Percentiles rank a stretch among this genome's conserved stretches.
Conservation (phyloP, 1,284 basidiomycete genomes). For the Agaricales sp. region DNA sequence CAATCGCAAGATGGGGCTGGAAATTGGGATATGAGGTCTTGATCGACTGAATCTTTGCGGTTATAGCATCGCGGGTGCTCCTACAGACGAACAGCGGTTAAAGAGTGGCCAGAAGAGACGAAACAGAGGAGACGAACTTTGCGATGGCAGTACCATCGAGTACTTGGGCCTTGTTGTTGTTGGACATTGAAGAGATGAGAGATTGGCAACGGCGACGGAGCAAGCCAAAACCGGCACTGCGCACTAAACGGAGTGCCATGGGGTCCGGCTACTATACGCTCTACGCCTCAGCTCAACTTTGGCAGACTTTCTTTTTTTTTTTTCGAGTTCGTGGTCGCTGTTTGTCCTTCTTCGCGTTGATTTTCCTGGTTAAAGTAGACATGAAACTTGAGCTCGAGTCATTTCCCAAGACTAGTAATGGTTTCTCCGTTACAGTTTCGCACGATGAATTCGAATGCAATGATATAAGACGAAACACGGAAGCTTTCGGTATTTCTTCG, state of each 20-base stretch:
- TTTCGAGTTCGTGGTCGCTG: too few relatives aligned
- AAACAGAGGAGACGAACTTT: conserved; percentile 44
- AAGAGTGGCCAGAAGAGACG: conserved; percentile 6
- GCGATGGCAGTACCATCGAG: conserved; percentile 89
- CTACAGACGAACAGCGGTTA: conserved; percentile 8
- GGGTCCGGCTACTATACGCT: not conserved
- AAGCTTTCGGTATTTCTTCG: too few relatives aligned
- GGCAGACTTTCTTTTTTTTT: too few relatives aligned
- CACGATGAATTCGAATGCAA: too few relatives aligned
- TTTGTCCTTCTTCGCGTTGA: too few relatives aligned
- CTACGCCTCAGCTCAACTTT: too few relatives aligned
- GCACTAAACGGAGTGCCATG: conserved; percentile 12
- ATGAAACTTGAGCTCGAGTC: too few relatives aligned
- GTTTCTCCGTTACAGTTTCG: too few relatives aligned
- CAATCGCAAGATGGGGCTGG: conserved; percentile 83
- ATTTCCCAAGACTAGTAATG: too few relatives aligned
- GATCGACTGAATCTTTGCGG: conserved; percentile 50
- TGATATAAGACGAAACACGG: too few relatives aligned
- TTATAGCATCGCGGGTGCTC: conserved; percentile 62
- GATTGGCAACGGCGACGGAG: conserved; percentile 28
- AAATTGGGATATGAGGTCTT: conserved; percentile 71
- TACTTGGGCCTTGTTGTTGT: conserved; percentile 27
- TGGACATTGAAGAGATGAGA: conserved; percentile 34
- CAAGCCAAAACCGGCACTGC: conserved; percentile 5
- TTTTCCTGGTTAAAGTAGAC: too few relatives aligned